Evolutionary conservation across 2,329 filamentous ascomycete species (phyloP).

Genomic region (Colletotrichum sp.): DNA sequence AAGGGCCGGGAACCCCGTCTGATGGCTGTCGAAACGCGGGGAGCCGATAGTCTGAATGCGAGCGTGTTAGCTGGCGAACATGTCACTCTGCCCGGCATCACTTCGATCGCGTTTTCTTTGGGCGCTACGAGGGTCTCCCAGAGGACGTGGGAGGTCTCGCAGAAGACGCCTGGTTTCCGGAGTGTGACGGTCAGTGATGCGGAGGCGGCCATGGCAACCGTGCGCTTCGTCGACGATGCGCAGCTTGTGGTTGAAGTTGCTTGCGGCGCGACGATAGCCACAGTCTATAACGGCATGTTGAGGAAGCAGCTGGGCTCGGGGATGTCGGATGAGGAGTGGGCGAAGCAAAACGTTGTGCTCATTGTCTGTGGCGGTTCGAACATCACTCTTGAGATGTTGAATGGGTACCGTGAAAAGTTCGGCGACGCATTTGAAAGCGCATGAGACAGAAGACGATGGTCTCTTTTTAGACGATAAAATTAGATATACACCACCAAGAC

Average conservation of each 20-base stretch:
- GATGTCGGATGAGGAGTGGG: conserved; percentile 61
- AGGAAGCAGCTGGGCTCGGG: conserved; percentile 62
- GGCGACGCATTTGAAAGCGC: background rate
- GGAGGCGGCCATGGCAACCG: conserved; percentile 80
- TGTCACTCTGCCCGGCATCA: conserved; percentile 73
- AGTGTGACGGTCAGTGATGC: conserved; percentile 73
- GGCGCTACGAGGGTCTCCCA: conserved; percentile 76
- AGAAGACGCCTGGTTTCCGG: conserved; percentile 39
- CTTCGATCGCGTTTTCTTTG: conserved; percentile 75
- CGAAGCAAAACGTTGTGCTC: conserved; percentile 77
- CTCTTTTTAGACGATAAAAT: background rate
- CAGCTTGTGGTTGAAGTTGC: conserved; percentile 81
- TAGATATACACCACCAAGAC: background rate
- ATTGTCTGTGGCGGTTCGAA: conserved; percentile 83
- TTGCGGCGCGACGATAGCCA: conserved; percentile 81
- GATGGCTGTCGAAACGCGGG: conserved; percentile 77
- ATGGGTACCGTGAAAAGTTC: conserved; percentile 59
- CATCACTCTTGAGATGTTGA: conserved; percentile 66
- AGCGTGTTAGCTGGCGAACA: conserved; percentile 62
- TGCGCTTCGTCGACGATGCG: conserved; percentile 82
- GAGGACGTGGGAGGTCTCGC: conserved; percentile 69
- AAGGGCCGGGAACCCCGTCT: conserved; percentile 51
- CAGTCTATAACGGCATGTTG: conserved; percentile 69
- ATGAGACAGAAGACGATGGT: background rate
- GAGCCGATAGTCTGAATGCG: conserved; percentile 73